These are phyloP conservation scores for Lichenothelia convexa DNA, from an alignment of 495 filamentous ascomycete genomes.

Conservation along the genomic window DNA sequence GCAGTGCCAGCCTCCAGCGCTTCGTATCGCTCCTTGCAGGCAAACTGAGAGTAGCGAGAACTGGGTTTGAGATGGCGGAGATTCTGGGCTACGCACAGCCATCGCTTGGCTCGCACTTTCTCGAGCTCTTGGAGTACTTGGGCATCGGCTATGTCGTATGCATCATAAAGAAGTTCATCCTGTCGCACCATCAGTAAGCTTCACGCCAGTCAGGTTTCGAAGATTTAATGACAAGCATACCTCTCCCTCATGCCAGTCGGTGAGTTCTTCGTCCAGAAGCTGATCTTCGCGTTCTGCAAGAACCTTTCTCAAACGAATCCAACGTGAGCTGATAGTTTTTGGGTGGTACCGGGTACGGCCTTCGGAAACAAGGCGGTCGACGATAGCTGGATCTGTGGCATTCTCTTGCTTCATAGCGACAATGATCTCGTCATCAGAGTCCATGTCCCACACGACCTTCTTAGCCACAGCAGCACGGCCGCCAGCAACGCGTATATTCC, in stretches of 20 bases:
- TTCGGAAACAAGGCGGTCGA: conserved; percentile 15
- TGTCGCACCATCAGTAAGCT: conserved; percentile 4
- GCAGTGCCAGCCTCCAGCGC: conserved; percentile 16
- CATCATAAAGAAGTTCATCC: conserved; percentile 15
- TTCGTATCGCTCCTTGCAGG: conserved; percentile 16
- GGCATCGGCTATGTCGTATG: conserved; percentile 9
- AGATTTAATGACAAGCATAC: conserved; percentile 10
- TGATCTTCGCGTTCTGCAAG: conserved; percentile 16
- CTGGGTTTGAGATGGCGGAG: conserved; percentile 9
- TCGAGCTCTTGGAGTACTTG: conserved; percentile 12
- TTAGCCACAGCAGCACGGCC: conserved; percentile 6
- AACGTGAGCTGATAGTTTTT: conserved; percentile 25
- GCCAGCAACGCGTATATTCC: not conserved
- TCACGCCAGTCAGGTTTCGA: not conserved
- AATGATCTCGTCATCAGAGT: conserved; percentile 23
- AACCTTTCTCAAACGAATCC: conserved; percentile 15
- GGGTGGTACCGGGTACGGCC: conserved; percentile 15
- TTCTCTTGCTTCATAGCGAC: conserved; percentile 19
- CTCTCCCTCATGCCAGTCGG: conserved; percentile 22
- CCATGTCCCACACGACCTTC: conserved; percentile 14
- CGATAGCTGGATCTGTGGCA: conserved; percentile 15
- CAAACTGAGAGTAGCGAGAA: conserved; percentile 12
- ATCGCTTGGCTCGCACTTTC: conserved; percentile 12
- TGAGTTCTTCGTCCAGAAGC: conserved; percentile 18
- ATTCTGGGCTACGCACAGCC: conserved; percentile 8